Evolutionary conservation across 768 basidiomycete genomes (phyloP), one percentile per base, ranked within the genome.

Genomic region (Pulveroboletus sp.): DNA sequence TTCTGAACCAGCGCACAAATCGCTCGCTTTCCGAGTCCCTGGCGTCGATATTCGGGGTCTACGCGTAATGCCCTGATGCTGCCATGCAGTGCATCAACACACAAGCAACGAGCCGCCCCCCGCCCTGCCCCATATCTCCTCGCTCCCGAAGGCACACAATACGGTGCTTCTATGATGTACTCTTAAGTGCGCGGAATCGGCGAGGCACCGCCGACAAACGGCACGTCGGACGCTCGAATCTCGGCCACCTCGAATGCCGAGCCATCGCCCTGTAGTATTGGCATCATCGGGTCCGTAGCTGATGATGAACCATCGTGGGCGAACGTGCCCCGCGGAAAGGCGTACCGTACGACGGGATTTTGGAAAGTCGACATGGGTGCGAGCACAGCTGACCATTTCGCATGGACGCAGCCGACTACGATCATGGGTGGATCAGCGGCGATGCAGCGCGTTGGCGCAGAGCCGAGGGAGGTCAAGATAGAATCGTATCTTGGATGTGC

Each of bases 71-170:
- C 39, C 13, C 54, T 63, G 13, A 58, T 50, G 30, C 51, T 67
- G 6, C 58, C 58, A 11, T 60, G 14, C 49, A 32, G 50, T 60
- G 54, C 45, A 67, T 48, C 39, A 64, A 14, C 26, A 31, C 58
- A 29, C 53, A 53, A 26, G 50, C 58, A 2, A 55, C 45, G 16
- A 51, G 53, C 12, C 26, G 38, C 23, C 44, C 41, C 6, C 10
- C 32, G 12, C 43, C 47, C n/a, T n/a, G n/a, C 11, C 19, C 44
- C 13, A 0, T 22, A 12, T 30, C 42, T 5, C 30, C 39, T 6
- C 38, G 39, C 13, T 22, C 34, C 20, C 58, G 51, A 53, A 67
- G 44, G 22, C 58, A 67, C 20, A 65, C 57, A 62, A 23, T 50
- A 54, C 16, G 53, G 49, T n/a, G 39, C 47, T 8, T 58, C 53